Base-by-base conservation (phyloP, 805 yeast genomes). In the Saccharomycopsis fodiens region DNA sequence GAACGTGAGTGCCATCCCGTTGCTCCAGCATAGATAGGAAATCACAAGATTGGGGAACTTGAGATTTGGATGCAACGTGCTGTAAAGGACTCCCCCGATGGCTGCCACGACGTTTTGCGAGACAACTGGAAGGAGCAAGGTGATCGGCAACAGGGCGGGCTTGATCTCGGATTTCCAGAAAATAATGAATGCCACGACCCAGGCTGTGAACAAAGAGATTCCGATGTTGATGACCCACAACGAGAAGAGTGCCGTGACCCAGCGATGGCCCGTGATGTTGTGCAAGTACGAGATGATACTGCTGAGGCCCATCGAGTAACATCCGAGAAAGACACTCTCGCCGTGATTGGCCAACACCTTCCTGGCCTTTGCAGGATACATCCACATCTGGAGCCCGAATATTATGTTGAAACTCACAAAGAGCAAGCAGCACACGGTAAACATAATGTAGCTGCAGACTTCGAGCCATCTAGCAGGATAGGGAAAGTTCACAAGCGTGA, bases 71-170 rank as follows among this genome's bases (percentile, higher is more conserved):
- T 74, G 79, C 32, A 78, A 65, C 41, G 61, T 61, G 12, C 58
- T 56, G 34, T 64, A 68, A 16, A 87, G 66, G 0, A 74, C 48
- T 1, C 78, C 77, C 2, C 94, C 93, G n/a, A 77, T 66, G 0
- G 94, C 74, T 0, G 88, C 70, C 3, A 78, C 75, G 46, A 88
- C 96, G 1, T 86, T 84, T 23, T 85, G 62, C 1, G 96, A 74
- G 16, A 88, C 91, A n/a, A 85, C 72, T 0, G 94, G 93, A 42
- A 88, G 64, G 19, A 88, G 59, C 2, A 83, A 60, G 2, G 81
- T 70, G 20, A 85, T 73, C 53, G 74, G 74, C 39, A 86, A 57
- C 21, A 67, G 59, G 4, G 65, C 62, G 0, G 60, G 53, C n/a
- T 66, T 58, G 12, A 65, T 45, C 21, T 56, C 53, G 17, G 54